A percentile compares a stretch with the other conserved stretches of the same genome.
These are phyloP conservation scores for Haplographium delicatum DNA, from an alignment of 495 filamentous ascomycete genomes.

Conservation along the genomic window DNA sequence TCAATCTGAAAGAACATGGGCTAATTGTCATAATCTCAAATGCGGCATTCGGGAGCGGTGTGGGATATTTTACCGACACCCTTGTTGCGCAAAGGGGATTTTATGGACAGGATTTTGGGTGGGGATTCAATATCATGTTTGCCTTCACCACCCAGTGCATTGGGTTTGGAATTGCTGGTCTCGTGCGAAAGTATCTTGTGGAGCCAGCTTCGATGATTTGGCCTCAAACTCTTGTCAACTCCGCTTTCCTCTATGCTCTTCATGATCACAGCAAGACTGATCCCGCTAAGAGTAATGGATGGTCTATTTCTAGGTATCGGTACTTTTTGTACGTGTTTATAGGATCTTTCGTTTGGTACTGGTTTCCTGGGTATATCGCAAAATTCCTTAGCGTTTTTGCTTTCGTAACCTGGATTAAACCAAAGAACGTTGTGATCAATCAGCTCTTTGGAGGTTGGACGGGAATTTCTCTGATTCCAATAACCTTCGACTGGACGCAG, in stretches of 20 bases:
- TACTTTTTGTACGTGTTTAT: slow-evolving; percentile 59
- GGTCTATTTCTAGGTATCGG: slow-evolving; percentile 59
- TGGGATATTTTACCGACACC: slow-evolving; percentile 43
- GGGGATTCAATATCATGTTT: slow-evolving; percentile 61
- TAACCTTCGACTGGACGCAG: slow-evolving; percentile 56
- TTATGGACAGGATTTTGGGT: slow-evolving; percentile 36
- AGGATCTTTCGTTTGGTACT: slow-evolving; percentile 58
- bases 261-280: slow-evolving; percentile 59
- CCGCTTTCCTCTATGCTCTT: slow-evolving; percentile 62
- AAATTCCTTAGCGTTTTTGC: slow-evolving; percentile 54
- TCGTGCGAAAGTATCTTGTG: slow-evolving; percentile 59
- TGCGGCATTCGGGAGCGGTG: slow-evolving; percentile 46
- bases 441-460: slow-evolving; percentile 63
- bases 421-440: slow-evolving; percentile 59
- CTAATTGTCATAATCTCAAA: slow-evolving; percentile 71
- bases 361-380: slow-evolving; percentile 33
- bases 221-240: slow-evolving; percentile 59
- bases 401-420: slow-evolving; percentile 55
- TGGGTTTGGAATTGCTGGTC: slow-evolving; percentile 68
- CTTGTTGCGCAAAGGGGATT: slow-evolving; percentile 37
- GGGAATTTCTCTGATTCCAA: slow-evolving; percentile 53
- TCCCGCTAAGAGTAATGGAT: slow-evolving; percentile 53
- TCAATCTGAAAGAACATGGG: slow-evolving; percentile 76
- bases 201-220: slow-evolving; percentile 72
- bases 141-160: slow-evolving; percentile 66